Evolutionary conservation across 257 asterid genomes (phyloP).

Genomic region (Lithospermum erythrorhizon): DNA sequence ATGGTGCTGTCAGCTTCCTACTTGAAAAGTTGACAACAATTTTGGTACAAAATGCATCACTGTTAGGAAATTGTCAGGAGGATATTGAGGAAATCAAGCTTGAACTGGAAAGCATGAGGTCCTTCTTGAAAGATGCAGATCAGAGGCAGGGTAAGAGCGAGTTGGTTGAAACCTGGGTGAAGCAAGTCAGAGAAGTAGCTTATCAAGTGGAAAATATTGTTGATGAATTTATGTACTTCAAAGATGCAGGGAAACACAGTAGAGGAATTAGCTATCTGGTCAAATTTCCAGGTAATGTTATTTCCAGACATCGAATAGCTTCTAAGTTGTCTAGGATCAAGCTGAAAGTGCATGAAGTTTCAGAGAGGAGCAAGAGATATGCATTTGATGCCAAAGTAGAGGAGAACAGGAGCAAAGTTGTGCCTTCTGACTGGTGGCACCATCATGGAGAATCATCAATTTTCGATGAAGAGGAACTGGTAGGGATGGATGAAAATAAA

Average conservation of each 20-base stretch:
- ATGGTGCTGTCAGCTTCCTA: slow-evolving; percentile 18
- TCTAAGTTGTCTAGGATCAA: slow-evolving; percentile 12
- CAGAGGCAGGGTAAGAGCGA: slow-evolving; percentile 13
- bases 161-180: slow-evolving; percentile 19
- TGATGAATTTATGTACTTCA: slow-evolving; percentile 17
- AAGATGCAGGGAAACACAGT: neutral
- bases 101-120: slow-evolving; percentile 19
- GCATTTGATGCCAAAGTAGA: slow-evolving; percentile 11
- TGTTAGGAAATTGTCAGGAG: slow-evolving; percentile 13
- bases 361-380: slow-evolving; percentile 22
- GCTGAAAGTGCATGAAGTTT: slow-evolving; percentile 17
- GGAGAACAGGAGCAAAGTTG: slow-evolving; percentile 10
- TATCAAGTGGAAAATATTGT: slow-evolving; percentile 17
- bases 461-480: slow-evolving; percentile 14
- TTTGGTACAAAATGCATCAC: slow-evolving; percentile 11
- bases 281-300: slow-evolving; percentile 6
- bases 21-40: slow-evolving; percentile 12
- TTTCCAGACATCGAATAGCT: slow-evolving; percentile 4
- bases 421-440: slow-evolving; percentile 12
- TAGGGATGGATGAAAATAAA: slow-evolving; percentile 14
- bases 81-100: slow-evolving; percentile 21
- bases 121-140: slow-evolving; percentile 23
- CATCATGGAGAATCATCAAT: slow-evolving; percentile 15
- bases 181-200: slow-evolving; percentile 21
- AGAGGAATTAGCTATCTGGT: slow-evolving; percentile 6